phyloP scores from a whole-genome alignment of 352 stramenopile species.

The Phytophthora vignae region DNA sequence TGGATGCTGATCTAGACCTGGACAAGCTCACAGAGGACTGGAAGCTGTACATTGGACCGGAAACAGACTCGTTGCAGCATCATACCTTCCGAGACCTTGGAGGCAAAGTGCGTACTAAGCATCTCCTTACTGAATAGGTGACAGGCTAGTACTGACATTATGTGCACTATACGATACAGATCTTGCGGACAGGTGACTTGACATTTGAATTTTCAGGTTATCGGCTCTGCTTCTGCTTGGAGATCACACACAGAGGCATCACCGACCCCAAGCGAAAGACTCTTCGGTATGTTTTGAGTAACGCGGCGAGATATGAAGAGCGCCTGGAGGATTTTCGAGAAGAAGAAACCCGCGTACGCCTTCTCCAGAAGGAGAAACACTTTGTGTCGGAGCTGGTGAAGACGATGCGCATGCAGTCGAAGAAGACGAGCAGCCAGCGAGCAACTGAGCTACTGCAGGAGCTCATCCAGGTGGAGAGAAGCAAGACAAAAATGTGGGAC shows the following conservation, averaged over 20 bases:
- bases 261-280: constrained; percentile 11
- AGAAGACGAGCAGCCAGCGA: constrained; percentile 65
- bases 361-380: constrained; percentile 69
- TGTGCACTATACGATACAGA: constrained; percentile 14
- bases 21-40: constrained; percentile 26
- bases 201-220: constrained; percentile 70
- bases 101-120: constrained; percentile 43
- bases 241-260: constrained; percentile 36
- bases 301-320: constrained; percentile 49
- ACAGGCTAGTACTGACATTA: background rate
- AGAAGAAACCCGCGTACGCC: constrained; percentile 53
- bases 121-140: background rate
- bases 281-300: constrained; percentile 25
- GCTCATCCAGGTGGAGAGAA: constrained; percentile 70
- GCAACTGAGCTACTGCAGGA: constrained; percentile 67
- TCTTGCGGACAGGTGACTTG: constrained; percentile 35
- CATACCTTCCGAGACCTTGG: constrained; percentile 46
- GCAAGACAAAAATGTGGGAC: constrained; percentile 65
- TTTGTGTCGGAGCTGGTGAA: constrained; percentile 81
- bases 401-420: constrained; percentile 71
- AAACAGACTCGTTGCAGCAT: constrained; percentile 70
- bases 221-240: constrained; percentile 71
- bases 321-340: constrained; percentile 70
- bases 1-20: background rate
- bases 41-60: constrained; percentile 59